Percentiles rank a stretch among this genome's conserved stretches.
Evolutionary conservation across 2,329 filamentous ascomycete species (phyloP).

Genomic region (Cladophialophora carrionii): DNA sequence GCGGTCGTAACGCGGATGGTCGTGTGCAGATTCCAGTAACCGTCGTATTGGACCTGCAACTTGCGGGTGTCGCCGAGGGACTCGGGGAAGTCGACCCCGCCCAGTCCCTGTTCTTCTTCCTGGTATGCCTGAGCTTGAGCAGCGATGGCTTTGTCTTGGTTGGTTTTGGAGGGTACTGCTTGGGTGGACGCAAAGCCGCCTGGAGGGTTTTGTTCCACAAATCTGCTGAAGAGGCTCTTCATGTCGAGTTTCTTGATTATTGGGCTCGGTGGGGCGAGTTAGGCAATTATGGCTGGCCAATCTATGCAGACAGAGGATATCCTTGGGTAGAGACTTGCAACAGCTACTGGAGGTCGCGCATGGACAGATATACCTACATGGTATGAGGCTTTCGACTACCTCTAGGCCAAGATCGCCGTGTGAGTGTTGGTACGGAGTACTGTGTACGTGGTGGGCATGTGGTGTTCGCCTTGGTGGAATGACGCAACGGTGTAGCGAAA

Average conservation of each 20-base stretch:
- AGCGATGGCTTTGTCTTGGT: not conserved
- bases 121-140: not conserved
- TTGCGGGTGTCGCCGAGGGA: not conserved
- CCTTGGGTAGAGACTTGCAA: not conserved
- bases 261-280: not conserved
- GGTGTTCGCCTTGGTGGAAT: not conserved
- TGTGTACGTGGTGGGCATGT: not conserved
- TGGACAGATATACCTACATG: not conserved
- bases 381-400: not conserved
- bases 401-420: not conserved
- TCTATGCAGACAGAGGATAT: not conserved
- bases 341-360: not conserved
- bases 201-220: not conserved
- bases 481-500: not conserved
- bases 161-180: not conserved
- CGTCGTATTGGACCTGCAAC: slow-evolving; percentile 5
- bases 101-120: not conserved
- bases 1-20: slow-evolving; percentile 2
- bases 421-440: not conserved
- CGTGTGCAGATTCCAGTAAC: slow-evolving; percentile 13
- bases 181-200: not conserved
- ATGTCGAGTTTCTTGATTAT: not conserved
- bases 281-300: not conserved
- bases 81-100: not conserved
- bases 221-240: not conserved